These are phyloP conservation scores for Dissoconium aciculare DNA, from an alignment of 2,329 filamentous ascomycete species.

Conservation along the genomic window DNA sequence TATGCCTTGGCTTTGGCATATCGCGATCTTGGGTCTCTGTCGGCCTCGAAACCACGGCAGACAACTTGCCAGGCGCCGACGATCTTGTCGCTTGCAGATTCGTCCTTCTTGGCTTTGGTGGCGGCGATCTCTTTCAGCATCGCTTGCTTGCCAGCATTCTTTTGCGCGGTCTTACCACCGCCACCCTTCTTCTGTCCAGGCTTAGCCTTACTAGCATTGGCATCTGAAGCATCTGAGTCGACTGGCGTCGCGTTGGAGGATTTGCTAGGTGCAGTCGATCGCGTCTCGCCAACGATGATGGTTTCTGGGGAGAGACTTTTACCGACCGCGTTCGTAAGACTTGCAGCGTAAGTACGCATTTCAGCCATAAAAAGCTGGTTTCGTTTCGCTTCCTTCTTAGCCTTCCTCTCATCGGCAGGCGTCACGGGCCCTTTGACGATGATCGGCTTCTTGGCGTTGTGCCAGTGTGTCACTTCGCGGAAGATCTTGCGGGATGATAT, in stretches of 20 bases:
- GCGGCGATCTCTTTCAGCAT: conserved; percentile 31
- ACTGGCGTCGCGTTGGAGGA: conserved; percentile 14
- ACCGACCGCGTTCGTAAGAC: conserved; percentile 49
- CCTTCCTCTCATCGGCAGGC: conserved; percentile 20
- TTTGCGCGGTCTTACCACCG: conserved; percentile 21
- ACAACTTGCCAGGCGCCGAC: conserved; percentile 32
- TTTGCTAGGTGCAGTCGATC: conserved; percentile 10
- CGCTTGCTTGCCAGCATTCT: conserved; percentile 28
- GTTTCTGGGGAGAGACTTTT: conserved; percentile 50
- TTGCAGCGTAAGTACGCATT: conserved; percentile 53
- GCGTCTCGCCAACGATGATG: conserved; percentile 35
- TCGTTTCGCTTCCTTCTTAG: conserved; percentile 29
- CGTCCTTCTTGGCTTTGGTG: conserved; percentile 29
- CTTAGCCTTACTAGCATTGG: conserved; percentile 17
- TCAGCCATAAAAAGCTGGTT: conserved; percentile 55
- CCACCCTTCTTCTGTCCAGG: conserved; percentile 17
- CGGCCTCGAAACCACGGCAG: conserved; percentile 34
- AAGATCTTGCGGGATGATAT: conserved; percentile 29
- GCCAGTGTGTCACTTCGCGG: conserved; percentile 44
- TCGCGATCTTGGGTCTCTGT: conserved; percentile 28
- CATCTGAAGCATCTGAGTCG: conserved; percentile 19
- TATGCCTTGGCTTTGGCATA: conserved; percentile 38
- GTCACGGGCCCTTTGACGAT: conserved; percentile 26
- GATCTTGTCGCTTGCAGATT: conserved; percentile 26
- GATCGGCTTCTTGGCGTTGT: conserved; percentile 41